Conservation (phyloP, 257 asterid species). For the Solanum bulbocastanum region DNA sequence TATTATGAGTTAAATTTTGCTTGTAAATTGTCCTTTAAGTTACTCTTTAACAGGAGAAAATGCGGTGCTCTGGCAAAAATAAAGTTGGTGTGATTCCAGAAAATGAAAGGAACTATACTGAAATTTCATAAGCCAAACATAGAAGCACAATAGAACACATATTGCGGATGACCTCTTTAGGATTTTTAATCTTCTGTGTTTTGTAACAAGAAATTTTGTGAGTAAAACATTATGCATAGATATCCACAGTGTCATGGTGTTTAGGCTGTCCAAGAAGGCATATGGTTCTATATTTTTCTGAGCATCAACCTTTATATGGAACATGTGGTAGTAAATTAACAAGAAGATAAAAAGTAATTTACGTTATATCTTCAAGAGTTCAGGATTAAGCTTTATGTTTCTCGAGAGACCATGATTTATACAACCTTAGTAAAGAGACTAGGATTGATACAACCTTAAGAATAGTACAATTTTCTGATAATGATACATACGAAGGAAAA, state of each 20-base stretch:
- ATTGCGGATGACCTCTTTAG: background rate
- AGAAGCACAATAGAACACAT: background rate
- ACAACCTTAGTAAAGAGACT: background rate
- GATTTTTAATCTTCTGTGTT: background rate
- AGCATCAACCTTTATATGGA: background rate
- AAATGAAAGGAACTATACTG: background rate
- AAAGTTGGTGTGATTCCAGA: background rate
- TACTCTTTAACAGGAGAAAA: background rate
- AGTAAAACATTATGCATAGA: background rate
- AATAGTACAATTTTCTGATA: background rate
- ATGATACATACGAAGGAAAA: background rate
- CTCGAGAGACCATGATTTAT: background rate
- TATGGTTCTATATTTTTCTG: background rate
- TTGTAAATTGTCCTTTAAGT: background rate
- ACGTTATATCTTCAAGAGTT: background rate
- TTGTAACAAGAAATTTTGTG: background rate
- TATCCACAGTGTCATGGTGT: background rate
- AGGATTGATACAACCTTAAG: background rate
- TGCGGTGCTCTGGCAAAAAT: background rate
- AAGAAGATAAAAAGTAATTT: background rate
- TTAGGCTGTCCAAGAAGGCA: background rate
- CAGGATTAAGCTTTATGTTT: background rate
- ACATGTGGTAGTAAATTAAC: background rate
- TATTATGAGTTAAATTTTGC: background rate
- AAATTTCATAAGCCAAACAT: background rate